Evolutionary conservation across 2,329 filamentous ascomycete genomes (phyloP).

Genomic region (Fusarium austroafricanum): DNA sequence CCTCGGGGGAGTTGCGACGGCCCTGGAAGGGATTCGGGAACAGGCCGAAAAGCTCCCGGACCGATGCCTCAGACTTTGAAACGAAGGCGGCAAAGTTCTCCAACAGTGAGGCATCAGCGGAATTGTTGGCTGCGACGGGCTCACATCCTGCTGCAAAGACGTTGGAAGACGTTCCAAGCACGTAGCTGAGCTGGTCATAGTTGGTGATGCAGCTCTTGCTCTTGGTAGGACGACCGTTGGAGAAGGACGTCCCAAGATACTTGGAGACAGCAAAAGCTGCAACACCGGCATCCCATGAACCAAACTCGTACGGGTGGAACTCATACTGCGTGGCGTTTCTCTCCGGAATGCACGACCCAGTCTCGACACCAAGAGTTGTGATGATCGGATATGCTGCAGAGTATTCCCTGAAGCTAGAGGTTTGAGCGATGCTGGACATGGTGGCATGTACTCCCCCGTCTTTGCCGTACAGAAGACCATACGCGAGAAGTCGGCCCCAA

Average conservation of each 20-base stretch:
- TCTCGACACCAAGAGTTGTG: conserved; percentile 8
- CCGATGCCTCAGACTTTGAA: background rate
- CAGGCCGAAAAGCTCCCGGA: background rate
- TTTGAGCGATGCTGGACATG: conserved; percentile 7
- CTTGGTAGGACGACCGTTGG: background rate
- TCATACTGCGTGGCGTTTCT: conserved; percentile 9
- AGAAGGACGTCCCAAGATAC: background rate
- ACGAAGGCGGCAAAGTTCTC: conserved; percentile 11
- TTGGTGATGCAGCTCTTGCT: conserved; percentile 4
- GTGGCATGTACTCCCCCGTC: background rate
- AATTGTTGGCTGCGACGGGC: background rate
- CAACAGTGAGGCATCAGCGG: background rate
- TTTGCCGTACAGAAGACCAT: background rate
- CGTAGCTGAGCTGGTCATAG: conserved; percentile 15
- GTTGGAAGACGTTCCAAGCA: conserved; percentile 9
- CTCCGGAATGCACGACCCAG: conserved; percentile 4
- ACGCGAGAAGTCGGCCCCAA: conserved; percentile 6
- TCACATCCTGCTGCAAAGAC: conserved; percentile 8
- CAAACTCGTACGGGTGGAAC: conserved; percentile 12
- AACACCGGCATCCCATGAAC: conserved; percentile 10
- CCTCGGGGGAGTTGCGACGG: background rate
- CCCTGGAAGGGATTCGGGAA: conserved; percentile 10
- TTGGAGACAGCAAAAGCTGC: background rate
- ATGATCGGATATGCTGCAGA: conserved; percentile 3
- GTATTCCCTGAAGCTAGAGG: background rate